These are phyloP conservation scores for Hordeum marinum DNA, from an alignment of 176 grass and related monocot genomes.

Conservation along the genomic window DNA sequence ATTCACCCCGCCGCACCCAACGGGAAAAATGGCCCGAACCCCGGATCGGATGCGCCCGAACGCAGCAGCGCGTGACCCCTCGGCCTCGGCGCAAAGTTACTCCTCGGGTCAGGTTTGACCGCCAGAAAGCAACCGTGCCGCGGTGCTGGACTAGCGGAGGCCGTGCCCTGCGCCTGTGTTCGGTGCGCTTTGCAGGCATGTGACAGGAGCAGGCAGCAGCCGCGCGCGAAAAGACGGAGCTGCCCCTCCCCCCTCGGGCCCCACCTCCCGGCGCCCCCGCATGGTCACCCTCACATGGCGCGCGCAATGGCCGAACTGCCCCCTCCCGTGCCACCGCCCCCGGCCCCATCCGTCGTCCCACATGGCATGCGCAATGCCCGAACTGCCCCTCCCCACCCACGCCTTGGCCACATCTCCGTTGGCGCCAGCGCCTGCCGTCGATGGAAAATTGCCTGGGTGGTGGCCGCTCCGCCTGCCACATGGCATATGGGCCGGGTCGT, in stretches of 20 bases:
- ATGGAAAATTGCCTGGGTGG: not conserved
- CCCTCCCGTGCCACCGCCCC: not conserved
- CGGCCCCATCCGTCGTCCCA: not conserved
- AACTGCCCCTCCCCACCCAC: not conserved
- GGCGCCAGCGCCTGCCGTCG: not conserved
- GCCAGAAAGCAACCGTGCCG: not conserved
- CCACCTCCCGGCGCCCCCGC: not conserved
- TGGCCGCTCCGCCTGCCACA: not conserved
- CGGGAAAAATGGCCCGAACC: too few species aligned
- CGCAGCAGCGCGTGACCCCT: not conserved
- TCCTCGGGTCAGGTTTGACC: not conserved
- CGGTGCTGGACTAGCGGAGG: not conserved
- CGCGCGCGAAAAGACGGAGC: not conserved
- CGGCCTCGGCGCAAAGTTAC: not conserved
- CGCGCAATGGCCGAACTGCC: not conserved
- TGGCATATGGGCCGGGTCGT: not conserved
- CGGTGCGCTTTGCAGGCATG: not conserved
- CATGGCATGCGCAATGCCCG: not conserved
- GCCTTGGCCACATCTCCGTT: not conserved
- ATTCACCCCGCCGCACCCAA: too few species aligned
- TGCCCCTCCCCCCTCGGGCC: not conserved
- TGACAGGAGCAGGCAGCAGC: too few species aligned
- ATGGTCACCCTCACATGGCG: slow-evolving; percentile 5
- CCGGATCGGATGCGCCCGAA: too few species aligned
- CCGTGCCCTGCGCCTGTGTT: not conserved